Conservation (phyloP, 1,284 basidiomycete genomes). For the Moniliophthora roreri region DNA sequence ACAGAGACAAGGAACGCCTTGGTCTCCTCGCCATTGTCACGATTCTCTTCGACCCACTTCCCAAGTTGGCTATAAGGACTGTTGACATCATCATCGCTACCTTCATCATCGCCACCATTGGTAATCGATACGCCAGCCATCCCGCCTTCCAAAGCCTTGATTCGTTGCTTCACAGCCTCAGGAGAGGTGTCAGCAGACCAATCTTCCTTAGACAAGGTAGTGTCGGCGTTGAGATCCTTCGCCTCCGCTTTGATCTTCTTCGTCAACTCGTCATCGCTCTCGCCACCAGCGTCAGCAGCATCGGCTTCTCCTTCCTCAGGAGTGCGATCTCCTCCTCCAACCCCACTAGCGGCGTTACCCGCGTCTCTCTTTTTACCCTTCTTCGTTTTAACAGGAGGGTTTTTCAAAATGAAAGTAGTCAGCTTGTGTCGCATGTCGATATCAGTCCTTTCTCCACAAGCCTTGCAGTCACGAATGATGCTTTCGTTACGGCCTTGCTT, state of each 20-base stretch:
- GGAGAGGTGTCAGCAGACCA: slow-evolving; percentile 92
- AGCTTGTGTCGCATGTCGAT: slow-evolving; percentile 99
- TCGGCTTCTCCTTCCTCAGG: slow-evolving; percentile 35
- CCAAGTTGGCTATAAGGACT: slow-evolving; percentile 88
- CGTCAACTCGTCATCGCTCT: slow-evolving; percentile 81
- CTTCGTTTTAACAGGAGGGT: slow-evolving; percentile 88
- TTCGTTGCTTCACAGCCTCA: slow-evolving; percentile 88
- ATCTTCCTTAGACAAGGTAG: slow-evolving; percentile 66
- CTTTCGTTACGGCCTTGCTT: slow-evolving; percentile 73
- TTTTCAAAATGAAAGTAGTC: slow-evolving; percentile 95
- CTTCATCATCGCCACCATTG: slow-evolving; percentile 66
- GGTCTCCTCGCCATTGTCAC: slow-evolving; percentile 47
- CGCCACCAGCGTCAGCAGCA: slow-evolving; percentile 43
- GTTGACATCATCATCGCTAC: slow-evolving; percentile 85
- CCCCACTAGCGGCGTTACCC: slow-evolving; percentile 50
- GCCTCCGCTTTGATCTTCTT: slow-evolving; percentile 85
- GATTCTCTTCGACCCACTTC: slow-evolving; percentile 85
- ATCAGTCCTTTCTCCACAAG: slow-evolving; percentile 89
- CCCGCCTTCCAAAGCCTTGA: slow-evolving; percentile 74
- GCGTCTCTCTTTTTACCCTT: slow-evolving; percentile 65
- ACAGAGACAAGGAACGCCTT: slow-evolving; percentile 63
- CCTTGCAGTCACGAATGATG: slow-evolving; percentile 97
- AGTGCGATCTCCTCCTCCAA: slow-evolving; percentile 44
- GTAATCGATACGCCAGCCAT: slow-evolving; percentile 56
- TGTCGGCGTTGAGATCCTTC: slow-evolving; percentile 68